Evolutionary conservation across 306 rosid genomes (phyloP), one percentile per base, ranked within the genome.

Genomic region (Castanea mollissima): DNA sequence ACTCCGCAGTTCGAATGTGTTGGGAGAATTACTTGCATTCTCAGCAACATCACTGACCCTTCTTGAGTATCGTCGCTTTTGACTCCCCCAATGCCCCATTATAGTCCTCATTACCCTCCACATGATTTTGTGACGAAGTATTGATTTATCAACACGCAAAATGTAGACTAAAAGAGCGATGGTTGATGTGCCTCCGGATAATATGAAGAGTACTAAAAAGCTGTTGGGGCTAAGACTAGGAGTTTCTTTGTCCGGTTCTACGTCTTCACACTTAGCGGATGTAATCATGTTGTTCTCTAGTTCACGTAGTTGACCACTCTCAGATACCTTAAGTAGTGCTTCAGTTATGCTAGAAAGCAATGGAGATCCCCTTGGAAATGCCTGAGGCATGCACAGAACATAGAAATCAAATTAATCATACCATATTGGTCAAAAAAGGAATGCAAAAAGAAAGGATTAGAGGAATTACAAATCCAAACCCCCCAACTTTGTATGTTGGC

Each of bases 141-240:
- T 54, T 5, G 82, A 65, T 35, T 25, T 54, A 18, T 31, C 31
- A 69, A 73, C 19, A 10, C 20, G 23, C 35, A 73, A 18, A 25
- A 80, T n/a, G 46, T 81, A 90, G 13, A 80, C 31, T 32, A 86
- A 41, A 31, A 90, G 85, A 29, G 86, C 76, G 27, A 78, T 35
- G 49, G 92, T 86, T 35, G 90, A 88, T 34, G 87, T 87, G 55
- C 84, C 83, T 41, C 74, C 80, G 9, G 90, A 81, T 13, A 88
- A 29, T 6, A 59, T 49, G 65, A 90, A 83, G 1, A 90, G 74
- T 2, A 79, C 79, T 79, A 75, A 71, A 76, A 83, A 90, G 65
- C 87, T 83, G 58, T 27, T 80, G 57, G 83, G 82, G 64, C 92
- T 74, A 2, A 90, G 83, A 59, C 92, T 83, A 21, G 73, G 32